phyloP scores from a whole-genome alignment of 768 basidiomycete genomes.

The Russula brevipes region DNA sequence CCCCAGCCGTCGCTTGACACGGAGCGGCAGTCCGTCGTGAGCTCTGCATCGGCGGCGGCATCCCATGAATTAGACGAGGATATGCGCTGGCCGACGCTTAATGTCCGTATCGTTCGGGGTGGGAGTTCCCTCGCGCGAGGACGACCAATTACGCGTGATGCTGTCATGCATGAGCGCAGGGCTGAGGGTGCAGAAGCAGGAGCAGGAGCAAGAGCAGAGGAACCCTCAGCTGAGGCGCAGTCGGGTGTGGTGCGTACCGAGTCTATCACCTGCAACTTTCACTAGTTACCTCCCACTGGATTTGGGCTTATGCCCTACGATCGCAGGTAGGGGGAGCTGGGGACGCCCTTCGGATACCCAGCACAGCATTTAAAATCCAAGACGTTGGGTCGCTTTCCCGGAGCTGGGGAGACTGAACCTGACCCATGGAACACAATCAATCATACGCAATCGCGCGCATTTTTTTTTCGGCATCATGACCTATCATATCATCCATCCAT shows the following conservation, averaged over 20 bases:
- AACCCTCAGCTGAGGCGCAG: background rate
- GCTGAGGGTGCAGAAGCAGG: background rate
- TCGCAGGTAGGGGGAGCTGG: background rate
- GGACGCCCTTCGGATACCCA: background rate
- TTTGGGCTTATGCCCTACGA: background rate
- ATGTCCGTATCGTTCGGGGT: constrained; percentile 31
- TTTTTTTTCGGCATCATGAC: background rate
- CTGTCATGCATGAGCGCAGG: background rate
- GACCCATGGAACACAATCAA: background rate
- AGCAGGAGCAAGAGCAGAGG: background rate
- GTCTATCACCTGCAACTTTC: background rate
- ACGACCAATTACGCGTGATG: constrained; percentile 20
- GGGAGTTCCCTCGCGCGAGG: constrained; percentile 24
- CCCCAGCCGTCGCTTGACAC: constrained; percentile 31
- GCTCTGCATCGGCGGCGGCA: constrained; percentile 31
- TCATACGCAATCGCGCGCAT: background rate
- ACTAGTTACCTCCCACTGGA: background rate
- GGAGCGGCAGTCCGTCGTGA: constrained; percentile 28
- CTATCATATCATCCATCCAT: background rate
- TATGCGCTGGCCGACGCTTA: constrained; percentile 29
- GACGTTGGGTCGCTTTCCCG: constrained; percentile 33
- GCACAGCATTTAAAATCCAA: constrained; percentile 28
- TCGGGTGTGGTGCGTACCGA: constrained; percentile 2
- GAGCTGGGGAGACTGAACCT: constrained; percentile 33
- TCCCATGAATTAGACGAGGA: constrained; percentile 32